Percentiles rank a stretch among this genome's conserved stretches.
Evolutionary conservation across 805 yeast genomes (phyloP).

Genomic region (Grigorovia humatica): DNA sequence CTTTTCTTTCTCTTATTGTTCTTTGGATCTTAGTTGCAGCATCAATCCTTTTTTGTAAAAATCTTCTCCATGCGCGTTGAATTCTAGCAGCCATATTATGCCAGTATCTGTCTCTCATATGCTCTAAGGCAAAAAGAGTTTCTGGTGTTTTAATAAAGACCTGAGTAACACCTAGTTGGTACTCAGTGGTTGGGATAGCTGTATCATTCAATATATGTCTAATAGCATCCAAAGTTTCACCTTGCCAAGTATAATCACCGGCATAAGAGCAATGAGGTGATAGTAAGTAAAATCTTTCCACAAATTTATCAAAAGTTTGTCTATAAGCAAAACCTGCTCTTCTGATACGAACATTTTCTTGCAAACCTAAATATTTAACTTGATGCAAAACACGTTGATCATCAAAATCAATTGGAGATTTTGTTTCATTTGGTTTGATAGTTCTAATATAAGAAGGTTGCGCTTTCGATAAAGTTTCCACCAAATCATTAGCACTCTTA

Average conservation of each 20-base stretch:
- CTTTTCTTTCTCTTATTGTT: constrained; percentile 69
- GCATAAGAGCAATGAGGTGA: constrained; percentile 92
- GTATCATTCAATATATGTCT: constrained; percentile 43
- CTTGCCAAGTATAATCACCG: constrained; percentile 59
- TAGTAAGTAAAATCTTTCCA: constrained; percentile 81
- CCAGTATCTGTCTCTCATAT: constrained; percentile 95
- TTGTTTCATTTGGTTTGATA: constrained; percentile 91
- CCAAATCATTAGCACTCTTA: constrained; percentile 79
- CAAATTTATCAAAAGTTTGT: constrained; percentile 92
- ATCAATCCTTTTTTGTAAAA: constrained; percentile 67
- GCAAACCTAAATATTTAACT: constrained; percentile 88
- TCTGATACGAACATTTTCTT: constrained; percentile 93
- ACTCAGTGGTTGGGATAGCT: constrained; percentile 69
- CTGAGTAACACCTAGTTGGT: constrained; percentile 83
- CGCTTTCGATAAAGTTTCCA: constrained; percentile 81
- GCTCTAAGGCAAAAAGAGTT: constrained; percentile 88
- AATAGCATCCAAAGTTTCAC: constrained; percentile 47
- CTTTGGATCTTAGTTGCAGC: constrained; percentile 77
- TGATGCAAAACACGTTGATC: constrained; percentile 87
- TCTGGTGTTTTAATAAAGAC: constrained; percentile 96
- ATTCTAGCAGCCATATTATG: constrained; percentile 95
- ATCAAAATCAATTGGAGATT: constrained; percentile 84
- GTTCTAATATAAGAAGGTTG: constrained; percentile 95
- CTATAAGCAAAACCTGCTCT: constrained; percentile 98
- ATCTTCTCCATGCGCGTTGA: constrained; percentile 93